Base-by-base conservation (phyloP, 2,329 filamentous ascomycete species). In the Aspergillus neotritici region DNA sequence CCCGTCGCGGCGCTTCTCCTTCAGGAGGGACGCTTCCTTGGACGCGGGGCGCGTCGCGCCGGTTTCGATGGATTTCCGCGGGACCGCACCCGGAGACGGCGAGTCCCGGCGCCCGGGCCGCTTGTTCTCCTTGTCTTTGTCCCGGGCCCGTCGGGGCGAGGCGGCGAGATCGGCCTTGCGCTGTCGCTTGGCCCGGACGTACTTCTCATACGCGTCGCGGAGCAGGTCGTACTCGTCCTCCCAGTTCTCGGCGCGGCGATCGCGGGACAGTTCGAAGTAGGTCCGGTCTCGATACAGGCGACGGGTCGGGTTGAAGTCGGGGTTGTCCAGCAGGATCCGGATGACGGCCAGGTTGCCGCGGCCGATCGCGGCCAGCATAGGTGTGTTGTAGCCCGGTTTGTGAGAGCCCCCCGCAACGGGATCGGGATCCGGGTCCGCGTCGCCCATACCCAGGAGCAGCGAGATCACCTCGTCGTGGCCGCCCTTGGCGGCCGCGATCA, bases 311-410 rank as follows among this genome's bases (percentile, higher is more conserved):
- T 98, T 84, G 61, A 97, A 96, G 17, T 76, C 74, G 37, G 79
- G 78, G 56, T 93, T 87, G 47, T 83, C 82, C 5, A 95, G 72
- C 6, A 96, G 75, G 9, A 95, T 71, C 44, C 85, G 79, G 34
- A 98, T 81, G 44, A 96, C 87, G 53, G 87, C 86, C 38, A 93
- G 77, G 56, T 95, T 93, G 4, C 80, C 80, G 54, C 91, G 85
- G 12, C 93, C 91, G 52, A 98, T 96, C 1, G 93, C 90, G 46
- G 90, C 89, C 31, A 96, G 78, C 74, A 98, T 94, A 1, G 93
- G 93, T 1, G 91, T 97, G 40, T 90, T 85, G 57, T 86, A 83
- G 44, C 93, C 89, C 33, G 76, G 68, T 46, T 79, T 72, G 25
- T 76, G 75, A 46, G 71, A 71, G 37, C 54, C 52, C 12, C 63